Evolutionary conservation across 192 early-diverging fungal genomes (phyloP), one percentile per base, ranked within the genome.

Genomic region (Nowakowskiella sp.): DNA sequence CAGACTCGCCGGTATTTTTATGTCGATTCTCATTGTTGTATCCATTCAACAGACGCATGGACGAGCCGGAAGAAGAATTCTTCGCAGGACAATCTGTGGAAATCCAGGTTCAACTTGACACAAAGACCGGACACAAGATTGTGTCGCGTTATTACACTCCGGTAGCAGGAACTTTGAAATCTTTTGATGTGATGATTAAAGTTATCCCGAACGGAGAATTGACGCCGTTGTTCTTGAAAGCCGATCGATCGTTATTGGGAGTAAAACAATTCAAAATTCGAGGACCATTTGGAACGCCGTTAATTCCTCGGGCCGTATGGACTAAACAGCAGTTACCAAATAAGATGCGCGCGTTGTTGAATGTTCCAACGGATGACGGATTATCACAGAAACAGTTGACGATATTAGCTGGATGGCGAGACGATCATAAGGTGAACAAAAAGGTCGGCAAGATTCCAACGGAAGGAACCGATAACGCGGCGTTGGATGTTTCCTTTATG

Each of bases 141-240:
- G 13, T 44, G 22, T 61, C 60, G 31, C 24, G 39, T 24, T 61
- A 31, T 36, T 61, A 61, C 26, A 58, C 53, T 8, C 60, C 60
- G 6, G 31, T 61, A 32, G 48, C 32, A 25, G 60, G 60, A 16
- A 24, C 25, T 7, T 49, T 42, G 9, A 49, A 13, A 34, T 34
- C 56, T 16, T 61, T 61, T 63, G 60, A 61, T 28, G 32, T 61
- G 31, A 24, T 54, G 21, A 47, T 61, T 1, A 56, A 59, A 53
- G 10, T 10, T 2, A 45, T 47, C 23, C 13, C 13, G 19, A 19
- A 19, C 36, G 36, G 36, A 13, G 36, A 39, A 19, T 19, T 39
- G 13, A 39, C 36, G 36, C 36, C 36, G 13, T 13, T 39, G 36
- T 39, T 39, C 36, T 13, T 19, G 13, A 39, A 39, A 39, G 13